Evolutionary conservation across 768 basidiomycete genomes (phyloP).

Genomic region (Kwoniella sp.): DNA sequence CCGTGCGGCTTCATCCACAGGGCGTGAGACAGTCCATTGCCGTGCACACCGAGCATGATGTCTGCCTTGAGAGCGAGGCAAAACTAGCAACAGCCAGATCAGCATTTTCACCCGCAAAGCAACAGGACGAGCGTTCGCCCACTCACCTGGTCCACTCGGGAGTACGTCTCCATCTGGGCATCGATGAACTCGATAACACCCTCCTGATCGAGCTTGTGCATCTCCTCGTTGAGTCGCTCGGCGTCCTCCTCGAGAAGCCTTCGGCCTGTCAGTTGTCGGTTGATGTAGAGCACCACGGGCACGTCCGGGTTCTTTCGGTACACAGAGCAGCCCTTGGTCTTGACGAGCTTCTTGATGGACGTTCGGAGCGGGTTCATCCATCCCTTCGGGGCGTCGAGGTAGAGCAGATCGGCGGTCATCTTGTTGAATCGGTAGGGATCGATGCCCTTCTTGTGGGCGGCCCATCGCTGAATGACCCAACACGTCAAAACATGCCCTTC

Average conservation of each 20-base stretch:
- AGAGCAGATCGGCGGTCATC: constrained; percentile 29
- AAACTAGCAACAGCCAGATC: constrained; percentile 8
- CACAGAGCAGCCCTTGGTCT: constrained; percentile 18
- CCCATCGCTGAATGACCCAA: constrained; percentile 19
- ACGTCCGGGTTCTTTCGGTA: constrained; percentile 17
- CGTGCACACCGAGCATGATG: constrained; percentile 40
- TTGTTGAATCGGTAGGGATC: constrained; percentile 30
- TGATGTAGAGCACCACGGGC: constrained; percentile 39
- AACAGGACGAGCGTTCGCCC: not conserved
- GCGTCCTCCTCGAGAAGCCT: constrained; percentile 21
- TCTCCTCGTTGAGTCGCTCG: constrained; percentile 10
- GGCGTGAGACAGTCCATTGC: constrained; percentile 39
- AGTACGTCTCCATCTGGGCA: constrained; percentile 28
- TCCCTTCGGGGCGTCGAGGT: constrained; percentile 11
- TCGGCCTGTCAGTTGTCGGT: constrained; percentile 29
- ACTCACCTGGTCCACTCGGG: constrained; percentile 26
- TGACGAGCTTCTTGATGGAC: constrained; percentile 13
- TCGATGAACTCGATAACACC: constrained; percentile 30
- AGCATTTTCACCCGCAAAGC: not conserved
- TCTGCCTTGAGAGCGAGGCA: constrained; percentile 28
- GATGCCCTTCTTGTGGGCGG: constrained; percentile 23
- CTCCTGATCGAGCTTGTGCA: constrained; percentile 20
- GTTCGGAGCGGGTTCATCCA: constrained; percentile 37
- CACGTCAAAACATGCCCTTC: not conserved
- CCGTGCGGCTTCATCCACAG: constrained; percentile 39